Percentiles rank a stretch among this genome's conserved stretches.
Conservation (phyloP, 1,139 yeast genomes). For the Sugiyamaella paludigena region DNA sequence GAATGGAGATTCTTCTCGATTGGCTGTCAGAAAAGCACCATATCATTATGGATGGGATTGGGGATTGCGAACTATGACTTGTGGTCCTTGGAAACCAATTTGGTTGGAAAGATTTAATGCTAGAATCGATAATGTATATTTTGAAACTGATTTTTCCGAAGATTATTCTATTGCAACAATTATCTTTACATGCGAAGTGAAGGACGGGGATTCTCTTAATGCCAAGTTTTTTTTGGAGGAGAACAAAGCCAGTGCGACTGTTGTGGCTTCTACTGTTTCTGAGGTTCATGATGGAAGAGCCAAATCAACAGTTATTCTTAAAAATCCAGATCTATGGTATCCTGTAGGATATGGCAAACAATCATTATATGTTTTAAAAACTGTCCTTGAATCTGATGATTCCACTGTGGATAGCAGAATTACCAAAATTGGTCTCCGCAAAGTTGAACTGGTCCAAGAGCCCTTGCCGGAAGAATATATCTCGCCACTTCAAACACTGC, state of each 20-base stretch:
- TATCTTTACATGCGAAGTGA: background rate
- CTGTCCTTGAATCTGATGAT: no score
- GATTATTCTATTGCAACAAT: background rate
- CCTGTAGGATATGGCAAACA: constrained; percentile 44
- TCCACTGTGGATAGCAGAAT: no score
- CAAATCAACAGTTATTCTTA: constrained; percentile 16
- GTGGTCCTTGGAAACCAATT: constrained; percentile 49
- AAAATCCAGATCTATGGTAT: constrained; percentile 43
- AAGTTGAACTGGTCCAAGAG: constrained; percentile 43
- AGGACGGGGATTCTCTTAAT: background rate
- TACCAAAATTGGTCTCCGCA: constrained; percentile 40
- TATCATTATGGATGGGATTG: constrained; percentile 61
- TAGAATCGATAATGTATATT: constrained; percentile 23
- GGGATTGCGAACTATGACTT: constrained; percentile 50
- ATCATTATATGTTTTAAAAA: constrained; percentile 38
- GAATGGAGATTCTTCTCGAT: constrained; percentile 46
- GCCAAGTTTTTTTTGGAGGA: background rate
- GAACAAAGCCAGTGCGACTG: background rate
- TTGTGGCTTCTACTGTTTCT: background rate
- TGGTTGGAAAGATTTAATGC: constrained; percentile 34
- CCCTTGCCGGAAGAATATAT: constrained; percentile 29
- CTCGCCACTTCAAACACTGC: no score
- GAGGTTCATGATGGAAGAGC: background rate
- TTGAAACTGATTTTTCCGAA: constrained; percentile 26
- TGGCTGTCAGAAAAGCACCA: constrained; percentile 51